Conservation (phyloP, 78 protist genomes). For the Dictyostelium capitatum region DNA sequence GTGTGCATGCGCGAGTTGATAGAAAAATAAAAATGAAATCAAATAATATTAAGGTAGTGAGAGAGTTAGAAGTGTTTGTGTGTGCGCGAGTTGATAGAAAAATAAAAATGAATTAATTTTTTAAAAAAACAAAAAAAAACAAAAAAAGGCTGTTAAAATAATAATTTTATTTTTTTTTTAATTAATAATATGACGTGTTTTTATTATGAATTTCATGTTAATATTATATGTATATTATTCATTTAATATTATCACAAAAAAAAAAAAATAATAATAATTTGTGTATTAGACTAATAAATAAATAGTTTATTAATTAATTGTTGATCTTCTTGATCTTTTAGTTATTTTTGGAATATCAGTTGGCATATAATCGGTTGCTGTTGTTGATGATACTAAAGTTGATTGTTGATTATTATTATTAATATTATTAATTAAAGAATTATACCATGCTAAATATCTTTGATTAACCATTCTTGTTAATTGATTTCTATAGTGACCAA, state of each 20-base stretch:
- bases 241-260: no score
- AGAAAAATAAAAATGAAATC: no score
- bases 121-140: neutral
- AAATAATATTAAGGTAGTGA: no score
- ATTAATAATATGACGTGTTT: neutral
- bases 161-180: neutral
- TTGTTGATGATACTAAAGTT: neutral
- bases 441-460: constrained; percentile 59
- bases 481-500: constrained; percentile 18
- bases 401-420: neutral
- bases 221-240: no score
- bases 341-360: neutral
- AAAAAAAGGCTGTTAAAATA: neutral
- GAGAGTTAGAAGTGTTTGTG: no score
- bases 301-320: neutral
- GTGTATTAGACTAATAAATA: no score
- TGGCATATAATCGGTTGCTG: neutral
- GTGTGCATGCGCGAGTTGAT: no score
- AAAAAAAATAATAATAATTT: no score
- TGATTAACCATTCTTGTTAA: constrained; percentile 48
- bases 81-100: no score
- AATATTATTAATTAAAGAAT: neutral
- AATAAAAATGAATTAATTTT: no score
- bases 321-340: neutral
- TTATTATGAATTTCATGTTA: neutral